phyloP scores from a whole-genome alignment of 768 basidiomycete species.

The Mycena vulgaris region DNA sequence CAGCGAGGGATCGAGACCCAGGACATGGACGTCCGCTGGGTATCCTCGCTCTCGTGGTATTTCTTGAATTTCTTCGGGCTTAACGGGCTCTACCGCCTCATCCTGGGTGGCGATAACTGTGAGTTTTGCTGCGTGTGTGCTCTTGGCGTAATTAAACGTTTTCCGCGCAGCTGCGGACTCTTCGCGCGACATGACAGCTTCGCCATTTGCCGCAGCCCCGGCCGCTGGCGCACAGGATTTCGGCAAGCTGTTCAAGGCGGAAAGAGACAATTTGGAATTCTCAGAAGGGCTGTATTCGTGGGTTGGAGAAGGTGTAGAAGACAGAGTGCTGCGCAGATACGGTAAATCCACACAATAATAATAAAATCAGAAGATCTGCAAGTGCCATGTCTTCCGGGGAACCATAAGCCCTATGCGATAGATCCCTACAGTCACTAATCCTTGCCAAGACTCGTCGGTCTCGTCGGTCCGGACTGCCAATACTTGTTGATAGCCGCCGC shows the following conservation, averaged over 20 bases:
- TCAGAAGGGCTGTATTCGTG: conserved; percentile 89
- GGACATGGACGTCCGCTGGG: conserved; percentile 99
- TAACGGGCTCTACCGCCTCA: conserved; percentile 94
- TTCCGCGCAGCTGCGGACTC: conserved; percentile 78
- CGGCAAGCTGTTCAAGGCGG: conserved; percentile 90
- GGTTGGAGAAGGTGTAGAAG: conserved; percentile 87
- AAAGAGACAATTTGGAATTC: conserved; percentile 94
- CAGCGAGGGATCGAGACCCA: conserved; percentile 95
- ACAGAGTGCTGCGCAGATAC: conserved; percentile 83
- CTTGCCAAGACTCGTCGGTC: no score
- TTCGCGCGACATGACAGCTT: conserved; percentile 79
- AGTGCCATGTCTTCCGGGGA: no score
- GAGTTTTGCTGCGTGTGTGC: not conserved
- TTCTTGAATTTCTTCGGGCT: conserved; percentile 99
- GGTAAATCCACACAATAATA: conserved; percentile 62
- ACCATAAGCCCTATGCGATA: no score
- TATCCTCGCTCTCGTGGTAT: conserved; percentile 99
- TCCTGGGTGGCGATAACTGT: conserved; percentile 94
- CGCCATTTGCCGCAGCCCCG: conserved; percentile 74
- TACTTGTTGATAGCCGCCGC: no score
- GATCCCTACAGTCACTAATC: no score
- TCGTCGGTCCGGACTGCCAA: no score
- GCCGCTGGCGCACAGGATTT: conserved; percentile 82
- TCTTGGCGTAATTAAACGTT: conserved; percentile 25
- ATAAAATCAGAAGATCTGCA: not conserved